Percentiles rank a stretch among this genome's conserved stretches.
Conservation (phyloP, 208 protist species). For the Crithidia expoeki region DNA sequence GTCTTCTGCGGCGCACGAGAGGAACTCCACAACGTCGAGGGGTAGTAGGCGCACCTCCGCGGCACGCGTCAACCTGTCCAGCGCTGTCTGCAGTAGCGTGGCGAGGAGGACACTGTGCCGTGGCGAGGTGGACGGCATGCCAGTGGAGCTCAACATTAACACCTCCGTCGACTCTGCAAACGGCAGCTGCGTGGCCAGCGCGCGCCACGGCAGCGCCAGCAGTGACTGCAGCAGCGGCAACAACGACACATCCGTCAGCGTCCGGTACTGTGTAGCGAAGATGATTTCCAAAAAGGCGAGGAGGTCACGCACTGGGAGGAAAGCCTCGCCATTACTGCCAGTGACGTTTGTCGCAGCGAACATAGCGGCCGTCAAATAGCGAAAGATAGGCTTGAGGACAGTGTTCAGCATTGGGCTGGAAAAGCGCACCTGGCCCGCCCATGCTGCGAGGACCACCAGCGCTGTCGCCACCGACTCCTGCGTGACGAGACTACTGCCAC, state of each 20-base stretch:
- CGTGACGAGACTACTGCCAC: constrained; percentile 20
- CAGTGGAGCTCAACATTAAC: constrained; percentile 26
- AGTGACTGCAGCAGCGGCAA: constrained; percentile 51
- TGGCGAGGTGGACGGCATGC: constrained; percentile 18
- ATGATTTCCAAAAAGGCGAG: constrained; percentile 69
- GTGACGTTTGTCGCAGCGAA: constrained; percentile 10
- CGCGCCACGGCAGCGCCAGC: constrained; percentile 64
- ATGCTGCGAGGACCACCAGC: constrained; percentile 74
- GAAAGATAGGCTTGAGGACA: constrained; percentile 63
- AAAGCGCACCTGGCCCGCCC: constrained; percentile 70
- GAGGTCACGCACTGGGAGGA: constrained; percentile 58
- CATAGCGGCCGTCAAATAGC: constrained; percentile 45
- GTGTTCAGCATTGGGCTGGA: constrained; percentile 58
- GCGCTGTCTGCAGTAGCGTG: constrained; percentile 33
- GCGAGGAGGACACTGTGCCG: constrained; percentile 30
- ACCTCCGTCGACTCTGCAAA: constrained; percentile 28
- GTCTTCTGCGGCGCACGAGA: constrained; percentile 60
- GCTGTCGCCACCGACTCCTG: constrained; percentile 67
- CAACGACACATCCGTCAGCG: constrained; percentile 59
- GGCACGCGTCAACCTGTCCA: constrained; percentile 31
- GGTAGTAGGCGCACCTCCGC: constrained; percentile 42
- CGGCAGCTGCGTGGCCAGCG: constrained; percentile 36
- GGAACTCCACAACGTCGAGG: constrained; percentile 66
- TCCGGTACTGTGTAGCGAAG: constrained; percentile 60
- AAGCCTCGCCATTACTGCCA: not conserved